phyloP scores from a whole-genome alignment of 768 basidiomycete species.

The Termitomyces sp. region DNA sequence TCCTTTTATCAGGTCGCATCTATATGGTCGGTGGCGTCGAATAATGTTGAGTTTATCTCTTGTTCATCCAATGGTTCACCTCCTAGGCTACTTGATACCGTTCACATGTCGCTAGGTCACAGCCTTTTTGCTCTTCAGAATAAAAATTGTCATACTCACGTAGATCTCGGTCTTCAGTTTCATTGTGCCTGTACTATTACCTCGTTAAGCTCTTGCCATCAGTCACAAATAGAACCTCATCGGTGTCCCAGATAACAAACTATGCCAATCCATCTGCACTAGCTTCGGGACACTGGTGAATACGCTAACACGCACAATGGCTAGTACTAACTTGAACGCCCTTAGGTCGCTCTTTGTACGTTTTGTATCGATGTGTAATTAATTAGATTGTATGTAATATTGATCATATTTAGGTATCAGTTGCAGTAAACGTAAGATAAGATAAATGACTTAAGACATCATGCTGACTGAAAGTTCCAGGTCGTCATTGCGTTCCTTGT shows the following conservation, averaged over 20 bases:
- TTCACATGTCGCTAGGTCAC: constrained; percentile 25
- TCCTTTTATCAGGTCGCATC: constrained; percentile 17
- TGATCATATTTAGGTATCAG: constrained; percentile 16
- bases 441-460: not conserved
- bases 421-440: constrained; percentile 19
- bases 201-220: constrained; percentile 13
- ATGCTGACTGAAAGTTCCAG: constrained; percentile 2
- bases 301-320: not conserved
- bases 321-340: not conserved
- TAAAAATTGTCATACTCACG: not conserved
- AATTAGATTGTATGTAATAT: not conserved
- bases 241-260: constrained; percentile 25
- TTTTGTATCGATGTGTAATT: not conserved
- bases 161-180: constrained; percentile 16
- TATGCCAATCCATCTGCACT: constrained; percentile 29
- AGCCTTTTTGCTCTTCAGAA: not conserved
- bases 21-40: constrained; percentile 19
- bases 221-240: not conserved
- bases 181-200: constrained; percentile 32
- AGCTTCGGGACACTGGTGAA: constrained; percentile 30
- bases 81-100: constrained; percentile 24
- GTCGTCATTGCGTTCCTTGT: constrained; percentile 25
- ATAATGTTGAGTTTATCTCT: not conserved
- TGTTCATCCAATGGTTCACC: not conserved
- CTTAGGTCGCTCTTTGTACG: constrained; percentile 32